These are phyloP conservation scores for Chenopodium berlandieri DNA, from an alignment of 148 eudicot species.

Conservation along the genomic window DNA sequence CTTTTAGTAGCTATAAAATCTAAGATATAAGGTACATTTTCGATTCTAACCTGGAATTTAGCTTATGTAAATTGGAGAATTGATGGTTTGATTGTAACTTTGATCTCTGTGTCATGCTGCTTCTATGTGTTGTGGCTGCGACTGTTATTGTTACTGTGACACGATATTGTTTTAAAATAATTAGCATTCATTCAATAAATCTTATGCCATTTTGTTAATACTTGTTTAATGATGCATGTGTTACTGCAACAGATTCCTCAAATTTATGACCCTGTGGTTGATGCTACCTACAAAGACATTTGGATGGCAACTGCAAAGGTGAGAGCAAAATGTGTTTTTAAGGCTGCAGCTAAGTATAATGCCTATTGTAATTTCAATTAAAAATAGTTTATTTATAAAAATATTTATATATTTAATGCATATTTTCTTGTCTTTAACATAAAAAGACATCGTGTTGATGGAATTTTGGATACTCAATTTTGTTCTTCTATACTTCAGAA, in stretches of 20 bases:
- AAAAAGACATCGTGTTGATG: neutral
- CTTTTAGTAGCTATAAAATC: too few relatives aligned
- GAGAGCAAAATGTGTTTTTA: constrained; percentile 2
- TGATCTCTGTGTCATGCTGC: neutral
- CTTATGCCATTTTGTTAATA: neutral
- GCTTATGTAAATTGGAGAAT: neutral
- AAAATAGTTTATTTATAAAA: too few relatives aligned
- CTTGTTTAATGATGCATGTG: neutral
- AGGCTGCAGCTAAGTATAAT: neutral
- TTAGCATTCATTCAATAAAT: neutral
- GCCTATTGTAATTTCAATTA: neutral
- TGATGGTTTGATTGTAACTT: neutral
- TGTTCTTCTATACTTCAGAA: neutral
- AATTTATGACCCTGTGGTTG: constrained; percentile 80
- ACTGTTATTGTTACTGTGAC: neutral
- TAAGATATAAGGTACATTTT: neutral
- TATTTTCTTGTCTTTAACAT: neutral
- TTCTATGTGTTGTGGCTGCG: neutral
- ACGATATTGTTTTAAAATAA: neutral
- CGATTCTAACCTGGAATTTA: neutral
- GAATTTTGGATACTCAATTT: too few relatives aligned
- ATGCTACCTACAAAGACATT: constrained; percentile 86
- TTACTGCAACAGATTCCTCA: constrained; percentile 45
- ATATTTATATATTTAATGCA: neutral
- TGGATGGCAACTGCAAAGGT: constrained; percentile 99